A percentile compares a stretch with the other conserved stretches of the same genome.
These are phyloP conservation scores for Phytophthora quininea DNA, from an alignment of 352 stramenopile genomes.

Conservation along the genomic window DNA sequence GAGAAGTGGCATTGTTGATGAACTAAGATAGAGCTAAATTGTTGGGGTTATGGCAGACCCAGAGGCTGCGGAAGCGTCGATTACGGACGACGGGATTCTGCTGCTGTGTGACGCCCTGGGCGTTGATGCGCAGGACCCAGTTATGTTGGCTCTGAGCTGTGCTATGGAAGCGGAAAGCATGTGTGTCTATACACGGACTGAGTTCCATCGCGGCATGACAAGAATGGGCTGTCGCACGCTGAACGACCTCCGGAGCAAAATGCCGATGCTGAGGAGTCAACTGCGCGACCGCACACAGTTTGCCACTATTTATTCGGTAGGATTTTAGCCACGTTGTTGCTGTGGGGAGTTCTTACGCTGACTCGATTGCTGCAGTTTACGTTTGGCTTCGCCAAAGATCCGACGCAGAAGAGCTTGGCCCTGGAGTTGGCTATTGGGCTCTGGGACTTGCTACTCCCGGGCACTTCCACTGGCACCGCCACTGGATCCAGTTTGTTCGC, in stretches of 20 bases:
- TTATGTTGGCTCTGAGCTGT: conserved; percentile 82
- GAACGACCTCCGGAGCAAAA: conserved; percentile 51
- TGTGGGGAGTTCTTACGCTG: not conserved
- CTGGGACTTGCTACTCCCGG: conserved; percentile 76
- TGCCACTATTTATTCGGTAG: conserved; percentile 83
- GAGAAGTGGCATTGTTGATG: no score
- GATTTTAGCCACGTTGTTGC: not conserved
- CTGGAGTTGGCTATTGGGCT: conserved; percentile 73
- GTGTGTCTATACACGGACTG: conserved; percentile 75
- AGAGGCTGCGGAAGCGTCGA: conserved; percentile 56
- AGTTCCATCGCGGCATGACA: conserved; percentile 78
- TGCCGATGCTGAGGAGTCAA: conserved; percentile 60
- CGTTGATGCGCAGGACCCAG: conserved; percentile 78
- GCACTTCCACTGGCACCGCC: conserved; percentile 66
- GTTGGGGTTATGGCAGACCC: conserved; percentile 42
- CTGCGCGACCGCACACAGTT: conserved; percentile 58
- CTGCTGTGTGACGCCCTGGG: conserved; percentile 71
- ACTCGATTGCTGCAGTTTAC: conserved; percentile 57
- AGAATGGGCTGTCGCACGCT: conserved; percentile 69
- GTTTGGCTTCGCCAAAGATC: conserved; percentile 85
- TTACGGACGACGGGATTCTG: conserved; percentile 86
- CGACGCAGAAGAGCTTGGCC: conserved; percentile 80
- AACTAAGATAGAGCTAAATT: not conserved
- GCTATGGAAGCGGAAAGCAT: conserved; percentile 80
- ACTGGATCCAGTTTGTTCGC: conserved; percentile 77